These are phyloP conservation scores for Phaseolus lunatus DNA, from an alignment of 306 rosid genomes.

Conservation along the genomic window DNA sequence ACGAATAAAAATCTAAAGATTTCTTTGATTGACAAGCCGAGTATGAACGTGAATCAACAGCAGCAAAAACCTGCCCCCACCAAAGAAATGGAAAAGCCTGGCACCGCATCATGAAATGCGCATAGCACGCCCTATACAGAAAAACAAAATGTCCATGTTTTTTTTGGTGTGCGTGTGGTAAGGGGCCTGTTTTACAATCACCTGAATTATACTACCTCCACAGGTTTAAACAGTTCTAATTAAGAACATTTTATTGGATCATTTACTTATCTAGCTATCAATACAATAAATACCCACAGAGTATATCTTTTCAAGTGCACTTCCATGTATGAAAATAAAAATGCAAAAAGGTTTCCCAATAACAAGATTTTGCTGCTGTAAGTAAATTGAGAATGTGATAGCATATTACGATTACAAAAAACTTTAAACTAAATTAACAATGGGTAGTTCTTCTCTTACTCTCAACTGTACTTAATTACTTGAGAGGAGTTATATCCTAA, in stretches of 20 bases:
- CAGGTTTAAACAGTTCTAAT: neutral
- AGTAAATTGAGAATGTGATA: neutral
- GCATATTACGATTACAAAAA: neutral
- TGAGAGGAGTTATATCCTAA: constrained; percentile 1
- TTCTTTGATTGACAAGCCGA: constrained; percentile 23
- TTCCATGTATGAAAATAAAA: neutral
- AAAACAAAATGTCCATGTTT: neutral
- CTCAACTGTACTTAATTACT: neutral
- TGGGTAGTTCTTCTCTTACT: neutral
- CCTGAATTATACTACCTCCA: neutral
- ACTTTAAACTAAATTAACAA: neutral
- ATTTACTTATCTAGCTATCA: neutral
- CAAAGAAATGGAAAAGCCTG: constrained; percentile 24
- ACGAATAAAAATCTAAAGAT: constrained; percentile 11
- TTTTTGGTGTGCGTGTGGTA: neutral
- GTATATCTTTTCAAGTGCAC: neutral
- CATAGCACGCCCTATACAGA: constrained; percentile 19
- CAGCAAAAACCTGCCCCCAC: constrained; percentile 30
- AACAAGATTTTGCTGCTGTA: neutral
- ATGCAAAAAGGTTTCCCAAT: neutral
- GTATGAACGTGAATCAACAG: constrained; percentile 20
- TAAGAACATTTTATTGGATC: neutral
- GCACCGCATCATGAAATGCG: constrained; percentile 11
- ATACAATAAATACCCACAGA: neutral
- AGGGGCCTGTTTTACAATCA: neutral